A percentile compares a stretch with the other conserved stretches of the same genome.
Conservation (phyloP, 768 basidiomycete genomes). For the Boletus reticulatus region DNA sequence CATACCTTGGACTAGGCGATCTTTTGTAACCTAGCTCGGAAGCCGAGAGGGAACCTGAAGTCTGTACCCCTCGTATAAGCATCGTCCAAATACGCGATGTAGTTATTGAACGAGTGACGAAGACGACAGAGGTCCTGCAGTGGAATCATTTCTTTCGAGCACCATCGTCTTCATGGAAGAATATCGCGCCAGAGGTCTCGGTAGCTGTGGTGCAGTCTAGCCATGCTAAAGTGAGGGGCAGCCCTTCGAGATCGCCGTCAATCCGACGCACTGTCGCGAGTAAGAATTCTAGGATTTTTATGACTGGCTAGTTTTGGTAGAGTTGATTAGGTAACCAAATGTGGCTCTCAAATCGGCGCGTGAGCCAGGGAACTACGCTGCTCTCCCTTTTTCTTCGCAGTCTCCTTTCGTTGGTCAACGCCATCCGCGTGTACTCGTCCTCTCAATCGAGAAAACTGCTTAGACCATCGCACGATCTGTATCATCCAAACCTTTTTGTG, state of each 20-base stretch:
- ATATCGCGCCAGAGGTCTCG: not conserved
- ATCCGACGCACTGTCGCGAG: too few relatives aligned
- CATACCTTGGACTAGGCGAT: not conserved
- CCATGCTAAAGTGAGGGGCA: too few relatives aligned
- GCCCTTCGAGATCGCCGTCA: too few relatives aligned
- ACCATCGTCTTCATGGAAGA: not conserved
- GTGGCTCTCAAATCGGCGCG: not conserved
- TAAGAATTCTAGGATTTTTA: too few relatives aligned
- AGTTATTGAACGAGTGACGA: not conserved
- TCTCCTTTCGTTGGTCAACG: not conserved
- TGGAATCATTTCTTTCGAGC: not conserved
- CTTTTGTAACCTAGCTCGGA: not conserved
- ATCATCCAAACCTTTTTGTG: not conserved
- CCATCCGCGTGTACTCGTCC: not conserved
- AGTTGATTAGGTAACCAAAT: constrained; percentile 12
- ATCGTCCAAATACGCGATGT: not conserved
- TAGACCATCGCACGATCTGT: not conserved
- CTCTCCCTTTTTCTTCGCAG: not conserved
- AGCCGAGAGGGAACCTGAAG: not conserved
- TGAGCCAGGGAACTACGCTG: not conserved
- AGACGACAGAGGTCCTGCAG: not conserved
- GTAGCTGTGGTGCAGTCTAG: not conserved
- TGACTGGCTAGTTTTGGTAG: too few relatives aligned
- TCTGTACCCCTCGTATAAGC: not conserved
- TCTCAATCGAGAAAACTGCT: not conserved